Evolutionary conservation across 208 protist genomes (phyloP), one percentile per base, ranked within the genome.

Genomic region (Leishmania lainsoni): DNA sequence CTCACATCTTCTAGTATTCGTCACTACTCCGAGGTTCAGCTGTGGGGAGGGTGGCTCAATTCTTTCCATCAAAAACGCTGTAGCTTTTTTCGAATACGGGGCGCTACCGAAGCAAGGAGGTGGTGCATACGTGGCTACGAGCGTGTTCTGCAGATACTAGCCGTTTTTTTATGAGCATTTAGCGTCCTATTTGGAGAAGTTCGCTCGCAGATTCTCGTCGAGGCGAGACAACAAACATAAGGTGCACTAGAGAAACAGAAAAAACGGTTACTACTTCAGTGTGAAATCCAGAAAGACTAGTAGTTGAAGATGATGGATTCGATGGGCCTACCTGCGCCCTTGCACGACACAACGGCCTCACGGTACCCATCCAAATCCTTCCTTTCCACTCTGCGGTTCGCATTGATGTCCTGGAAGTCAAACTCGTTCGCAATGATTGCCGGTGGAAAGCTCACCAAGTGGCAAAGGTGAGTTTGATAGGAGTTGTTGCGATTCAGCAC

Each of bases 381-480:
- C 48, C 92, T 86, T 8, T 86, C 80, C 12, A 97, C 87, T 10
- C 73, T 91, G 56, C 94, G 90, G 82, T 97, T 97, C 42, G 88
- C 89, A 59, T 81, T 83, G 3, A 70, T 22, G 56, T 95, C 86
- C 22, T 84, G 82, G 71, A 97, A 97, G 82, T 96, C 91, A 68
- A 97, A 97, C 20, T 96, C 91, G 83, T 97, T 95, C 1, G 94
- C 94, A 65, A 97, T 91, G 76, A 97, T 95, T 12, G 94, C 94
- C 8, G 94, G 94, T 1, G 94, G 94, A 63, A 86, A 78, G 75
- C 91, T 91, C 69, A 83, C 95, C 17, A 96, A 81, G 68, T 90
- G 81, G 79, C 86, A 91, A 48, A 93, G 78, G 54, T 94, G 94
- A 16, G 94, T 96, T 74, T 95, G 93, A 75, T 97, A 96, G 1